Evolutionary conservation across 495 filamentous ascomycete species (phyloP).

Genomic region (Penicillium canescens): DNA sequence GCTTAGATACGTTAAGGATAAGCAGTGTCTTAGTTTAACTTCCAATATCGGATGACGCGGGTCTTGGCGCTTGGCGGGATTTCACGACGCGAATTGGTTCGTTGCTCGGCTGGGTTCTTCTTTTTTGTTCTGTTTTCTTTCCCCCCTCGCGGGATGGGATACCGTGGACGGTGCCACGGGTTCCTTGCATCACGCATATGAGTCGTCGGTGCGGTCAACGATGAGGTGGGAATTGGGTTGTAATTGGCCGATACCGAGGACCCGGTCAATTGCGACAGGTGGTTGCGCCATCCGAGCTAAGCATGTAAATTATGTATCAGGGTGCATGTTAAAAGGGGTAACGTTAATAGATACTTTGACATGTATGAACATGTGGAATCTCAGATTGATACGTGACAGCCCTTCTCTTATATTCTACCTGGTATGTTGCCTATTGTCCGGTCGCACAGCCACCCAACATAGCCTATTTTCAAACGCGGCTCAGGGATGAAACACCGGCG

Average conservation of each 20-base stretch:
- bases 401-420: no score
- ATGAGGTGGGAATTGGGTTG: background rate
- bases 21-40: constrained; percentile 13
- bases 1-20: constrained; percentile 6
- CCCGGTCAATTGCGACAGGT: background rate
- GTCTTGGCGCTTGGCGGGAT: constrained; percentile 23
- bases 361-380: no score
- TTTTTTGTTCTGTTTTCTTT: background rate
- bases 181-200: constrained; percentile 15
- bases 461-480: constrained; percentile 7
- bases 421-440: background rate
- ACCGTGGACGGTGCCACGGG: background rate
- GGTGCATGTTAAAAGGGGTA: no score
- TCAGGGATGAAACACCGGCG: constrained; percentile 7
- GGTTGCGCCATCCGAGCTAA: constrained; percentile 5
- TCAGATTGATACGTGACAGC: no score
- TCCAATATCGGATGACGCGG: constrained; percentile 5
- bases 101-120: constrained; percentile 11
- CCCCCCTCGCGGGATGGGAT: background rate
- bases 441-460: constrained; percentile 1
- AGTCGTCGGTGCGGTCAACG: background rate
- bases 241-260: no score
- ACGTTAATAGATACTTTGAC: no score
- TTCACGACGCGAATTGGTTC: constrained; percentile 4
- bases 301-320: background rate